Evolutionary conservation across 208 protist species (phyloP).

Genomic region (Crithidia fasciculata): DNA sequence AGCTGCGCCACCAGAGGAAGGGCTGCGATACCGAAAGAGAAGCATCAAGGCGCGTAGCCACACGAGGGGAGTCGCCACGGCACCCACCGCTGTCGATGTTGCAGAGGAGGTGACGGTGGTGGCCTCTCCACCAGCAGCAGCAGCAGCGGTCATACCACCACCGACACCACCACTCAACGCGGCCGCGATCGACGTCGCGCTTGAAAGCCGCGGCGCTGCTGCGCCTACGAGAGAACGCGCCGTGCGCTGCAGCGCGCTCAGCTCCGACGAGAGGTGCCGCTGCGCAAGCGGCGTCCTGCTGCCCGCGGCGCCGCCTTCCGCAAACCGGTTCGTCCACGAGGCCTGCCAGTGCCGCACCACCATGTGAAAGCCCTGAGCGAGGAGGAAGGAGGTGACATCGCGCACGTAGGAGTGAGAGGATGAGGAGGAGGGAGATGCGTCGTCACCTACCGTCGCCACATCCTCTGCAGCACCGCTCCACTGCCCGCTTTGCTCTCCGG

Average conservation of each 20-base stretch:
- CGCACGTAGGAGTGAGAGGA: conserved; percentile 23
- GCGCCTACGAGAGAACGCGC: conserved; percentile 6
- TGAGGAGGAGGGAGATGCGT: background rate
- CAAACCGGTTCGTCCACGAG: background rate
- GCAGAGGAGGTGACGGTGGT: background rate
- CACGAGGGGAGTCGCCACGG: conserved; percentile 15
- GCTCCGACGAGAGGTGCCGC: background rate
- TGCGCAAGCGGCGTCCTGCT: background rate
- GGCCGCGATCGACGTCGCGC: conserved; percentile 15
- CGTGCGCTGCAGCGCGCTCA: conserved; percentile 21
- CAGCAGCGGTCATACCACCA: background rate
- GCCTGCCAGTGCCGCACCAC: conserved; percentile 26
- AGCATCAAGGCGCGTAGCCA: conserved; percentile 27
- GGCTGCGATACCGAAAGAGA: conserved; percentile 29
- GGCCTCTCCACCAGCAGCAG: background rate
- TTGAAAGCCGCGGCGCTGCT: conserved; percentile 12
- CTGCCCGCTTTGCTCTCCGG: background rate
- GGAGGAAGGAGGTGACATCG: conserved; percentile 23
- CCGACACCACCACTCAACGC: conserved; percentile 3
- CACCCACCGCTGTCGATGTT: background rate
- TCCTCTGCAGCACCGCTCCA: background rate
- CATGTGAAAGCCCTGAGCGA: conserved; percentile 30
- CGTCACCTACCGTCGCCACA: background rate
- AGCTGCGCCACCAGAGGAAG: background rate
- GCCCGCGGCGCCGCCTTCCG: background rate